Evolutionary conservation across 345 rosid genomes (phyloP), one percentile per base, ranked within the genome.

Genomic region (Streptanthus diversifolius): DNA sequence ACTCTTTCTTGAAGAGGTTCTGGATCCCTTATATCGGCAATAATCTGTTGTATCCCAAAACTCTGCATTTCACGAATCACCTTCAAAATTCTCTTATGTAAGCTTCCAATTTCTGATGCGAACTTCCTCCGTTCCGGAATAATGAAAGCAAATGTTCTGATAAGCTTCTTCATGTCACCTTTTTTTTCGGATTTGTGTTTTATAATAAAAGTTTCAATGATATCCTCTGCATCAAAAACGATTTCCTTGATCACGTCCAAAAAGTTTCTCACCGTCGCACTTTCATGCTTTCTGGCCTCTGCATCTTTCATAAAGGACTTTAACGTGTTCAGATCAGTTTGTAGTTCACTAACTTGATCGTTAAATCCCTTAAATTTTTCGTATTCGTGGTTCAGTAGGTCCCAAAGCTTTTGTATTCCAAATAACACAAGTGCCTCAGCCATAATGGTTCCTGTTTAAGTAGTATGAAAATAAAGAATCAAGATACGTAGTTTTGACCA

Each of bases 301-400:
- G 73, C 72, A 56, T 81, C 84, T 71, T 63, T 30, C 29, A 75
- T 36, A 48, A 75, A 78, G 9, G 73, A 68, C 3, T 60, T 69
- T 70, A 78, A 71, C 53, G 43, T 37, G n/a, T 30, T 44, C 1
- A 81, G 36, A 5, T 75, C 78, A 41, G 21, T 52, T 53, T 63
- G 64, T 3, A 80, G 8, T 67, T 29, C 55, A 17, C 15, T 5
- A 7, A 74, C 30, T 32, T 78, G 47, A 5, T 68, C 55, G 11
- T 48, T 14, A 5, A 80, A 54, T 48, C 55, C 74, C 1, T 30
- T 17, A 21, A 51, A 39, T 14, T 21, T 48, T 2, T 24, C 8
- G 1, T 59, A 12, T 62, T 62, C 69, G n/a, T 13, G 72, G 21
- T 39, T 44, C 17, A 73, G 22, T n/a, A 72, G 24, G 15, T 73